phyloP scores from a whole-genome alignment of 495 filamentous ascomycete genomes.

The Xylaria curta region DNA sequence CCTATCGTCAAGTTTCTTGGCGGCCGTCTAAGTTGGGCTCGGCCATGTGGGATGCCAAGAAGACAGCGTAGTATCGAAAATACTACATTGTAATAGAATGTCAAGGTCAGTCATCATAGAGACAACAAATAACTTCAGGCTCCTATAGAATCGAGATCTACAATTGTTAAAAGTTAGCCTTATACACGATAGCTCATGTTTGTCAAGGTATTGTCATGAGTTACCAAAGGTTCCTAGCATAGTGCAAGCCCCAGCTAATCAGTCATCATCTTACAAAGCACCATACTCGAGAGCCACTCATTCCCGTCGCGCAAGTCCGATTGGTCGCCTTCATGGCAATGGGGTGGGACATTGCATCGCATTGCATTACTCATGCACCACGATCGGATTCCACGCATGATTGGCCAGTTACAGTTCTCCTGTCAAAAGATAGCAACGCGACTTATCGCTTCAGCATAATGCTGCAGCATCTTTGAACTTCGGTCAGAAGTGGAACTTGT shows the following conservation, averaged over 20 bases:
- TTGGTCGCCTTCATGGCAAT: neutral
- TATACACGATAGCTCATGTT: neutral
- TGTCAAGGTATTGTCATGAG: slow-evolving; percentile 13
- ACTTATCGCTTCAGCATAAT: neutral
- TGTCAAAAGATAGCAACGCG: neutral
- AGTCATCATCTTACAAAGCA: slow-evolving; percentile 17
- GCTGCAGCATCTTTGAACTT: neutral
- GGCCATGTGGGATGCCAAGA: slow-evolving; percentile 17
- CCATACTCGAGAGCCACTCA: neutral
- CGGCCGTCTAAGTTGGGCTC: neutral
- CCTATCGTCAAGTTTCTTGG: neutral
- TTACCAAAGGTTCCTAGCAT: neutral
- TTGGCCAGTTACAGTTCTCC: neutral
- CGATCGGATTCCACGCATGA: neutral
- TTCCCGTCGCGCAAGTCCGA: neutral
- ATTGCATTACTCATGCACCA: slow-evolving; percentile 1
- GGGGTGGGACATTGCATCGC: slow-evolving; percentile 8
- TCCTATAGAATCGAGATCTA: neutral
- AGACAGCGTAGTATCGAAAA: neutral
- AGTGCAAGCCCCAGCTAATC: neutral
- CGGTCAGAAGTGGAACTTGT: slow-evolving; percentile 9
- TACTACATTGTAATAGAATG: neutral
- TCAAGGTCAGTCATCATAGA: neutral
- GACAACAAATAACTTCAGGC: neutral
- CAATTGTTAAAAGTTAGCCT: slow-evolving; percentile 5